A percentile compares a stretch with the other conserved stretches of the same genome.
Evolutionary conservation across 2,329 filamentous ascomycete species (phyloP).

Genomic region (Colletotrichum sp.): DNA sequence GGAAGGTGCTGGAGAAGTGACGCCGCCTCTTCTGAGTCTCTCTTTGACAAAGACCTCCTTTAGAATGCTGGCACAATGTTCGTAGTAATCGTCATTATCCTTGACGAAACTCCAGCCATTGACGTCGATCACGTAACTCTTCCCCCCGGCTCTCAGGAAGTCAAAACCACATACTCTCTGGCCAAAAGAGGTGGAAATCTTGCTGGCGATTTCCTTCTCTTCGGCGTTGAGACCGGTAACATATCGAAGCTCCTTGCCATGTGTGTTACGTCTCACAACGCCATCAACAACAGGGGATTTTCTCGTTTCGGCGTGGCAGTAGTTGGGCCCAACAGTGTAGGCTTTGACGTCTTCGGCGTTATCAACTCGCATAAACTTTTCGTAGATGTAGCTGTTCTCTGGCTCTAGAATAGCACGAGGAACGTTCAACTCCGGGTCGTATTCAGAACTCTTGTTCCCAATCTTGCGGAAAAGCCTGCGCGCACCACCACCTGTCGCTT

Average conservation of each 20-base stretch:
- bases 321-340: constrained; percentile 91
- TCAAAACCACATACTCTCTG: constrained; percentile 97
- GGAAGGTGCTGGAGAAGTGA: constrained; percentile 60
- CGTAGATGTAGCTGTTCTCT: constrained; percentile 89
- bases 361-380: constrained; percentile 95
- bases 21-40: constrained; percentile 67
- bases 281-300: constrained; percentile 98
- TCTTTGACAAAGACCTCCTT: constrained; percentile 88
- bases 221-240: constrained; percentile 83
- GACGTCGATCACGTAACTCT: constrained; percentile 97
- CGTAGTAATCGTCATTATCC: constrained; percentile 98
- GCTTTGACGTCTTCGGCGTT: constrained; percentile 99
- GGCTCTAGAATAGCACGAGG: constrained; percentile 85
- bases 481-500: constrained; percentile 84
- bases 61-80: constrained; percentile 85
- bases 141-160: constrained; percentile 82
- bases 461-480: constrained; percentile 95
- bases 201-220: constrained; percentile 85
- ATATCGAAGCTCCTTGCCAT: constrained; percentile 96
- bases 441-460: constrained; percentile 98
- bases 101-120: constrained; percentile 99
- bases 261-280: constrained; percentile 92
- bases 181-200: constrained; percentile 90
- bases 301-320: constrained; percentile 95
- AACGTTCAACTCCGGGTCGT: constrained; percentile 75